Evolutionary conservation across 2,329 filamentous ascomycete genomes (phyloP), one percentile per base, ranked within the genome.

Genomic region (Macrophomina phaseolina): DNA sequence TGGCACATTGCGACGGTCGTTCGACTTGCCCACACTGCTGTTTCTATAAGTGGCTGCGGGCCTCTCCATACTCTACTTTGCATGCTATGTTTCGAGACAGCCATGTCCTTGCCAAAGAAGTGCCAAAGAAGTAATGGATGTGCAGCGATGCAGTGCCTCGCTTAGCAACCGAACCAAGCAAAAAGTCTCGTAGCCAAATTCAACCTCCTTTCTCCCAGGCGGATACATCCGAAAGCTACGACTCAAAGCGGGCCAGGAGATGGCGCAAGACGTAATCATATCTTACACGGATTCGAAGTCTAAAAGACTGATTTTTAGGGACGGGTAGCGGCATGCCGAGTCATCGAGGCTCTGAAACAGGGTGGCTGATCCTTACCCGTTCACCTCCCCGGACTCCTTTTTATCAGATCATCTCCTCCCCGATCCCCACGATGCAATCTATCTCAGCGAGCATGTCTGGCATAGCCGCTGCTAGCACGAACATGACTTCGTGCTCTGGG

Each of bases 351-450:
- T 62, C 58, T 49, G 30, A 61, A 61, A 61, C 56, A 61, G 30
- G 23, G 56, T 36, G 56, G 56, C 42, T 61, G 56, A 61, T 61
- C 56, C 23, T 30, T 38, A 62, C 23, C 23, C 45, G 42, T 40
- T 36, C 45, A 2, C 14, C 28, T 48, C 16, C 23, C 16, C 16
- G 14, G 16, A 16, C 58, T 62, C 58, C 45, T 49, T 48, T 53
- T 60, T 46, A 62, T 62, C 58, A 62, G 58, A 38, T 45, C 58
- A 62, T 62, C 30, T 30, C 16, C 14, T 49, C 45, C 18, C 45
- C 11, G 40, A 45, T 28, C 23, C 53, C 11, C n/a, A 58, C 42
- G 36, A 40, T 32, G 5, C 12, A 7, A 11, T 55, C 16, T 18
- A 8, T n/a, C 9, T 12, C n/a, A 3, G 11, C 51, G 30, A 38